Evolutionary conservation across 2,329 filamentous ascomycete genomes (phyloP).

Genomic region (Neofusicoccum ribis): DNA sequence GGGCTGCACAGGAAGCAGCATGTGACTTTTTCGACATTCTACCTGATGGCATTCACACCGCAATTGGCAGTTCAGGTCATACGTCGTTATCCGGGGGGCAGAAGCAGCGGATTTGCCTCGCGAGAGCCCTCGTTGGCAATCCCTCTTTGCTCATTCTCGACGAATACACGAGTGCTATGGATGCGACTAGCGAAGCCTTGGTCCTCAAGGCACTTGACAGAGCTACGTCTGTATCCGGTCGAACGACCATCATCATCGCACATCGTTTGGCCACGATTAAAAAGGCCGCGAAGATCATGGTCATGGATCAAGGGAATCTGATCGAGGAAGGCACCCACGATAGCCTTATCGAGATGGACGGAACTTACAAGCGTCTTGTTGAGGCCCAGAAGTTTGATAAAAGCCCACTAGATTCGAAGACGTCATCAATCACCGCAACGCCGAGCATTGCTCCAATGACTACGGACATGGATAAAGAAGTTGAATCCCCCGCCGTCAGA

Average conservation of each 20-base stretch:
- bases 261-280: slow-evolving; percentile 39
- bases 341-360: slow-evolving; percentile 28
- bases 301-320: slow-evolving; percentile 36
- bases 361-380: slow-evolving; percentile 35
- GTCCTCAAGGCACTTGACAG: slow-evolving; percentile 37
- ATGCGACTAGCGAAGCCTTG: slow-evolving; percentile 33
- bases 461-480: slow-evolving; percentile 7
- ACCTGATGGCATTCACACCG: slow-evolving; percentile 36
- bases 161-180: slow-evolving; percentile 39
- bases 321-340: slow-evolving; percentile 36
- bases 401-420: slow-evolving; percentile 22
- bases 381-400: slow-evolving; percentile 38
- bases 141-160: slow-evolving; percentile 37
- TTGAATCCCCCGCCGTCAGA: not conserved
- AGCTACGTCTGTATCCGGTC: slow-evolving; percentile 28
- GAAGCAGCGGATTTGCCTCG: slow-evolving; percentile 41
- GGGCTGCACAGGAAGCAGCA: slow-evolving; percentile 63
- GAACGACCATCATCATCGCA: slow-evolving; percentile 40
- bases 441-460: slow-evolving; percentile 15
- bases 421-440: slow-evolving; percentile 10
- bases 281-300: slow-evolving; percentile 39
- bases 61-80: slow-evolving; percentile 47
- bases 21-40: slow-evolving; percentile 54
- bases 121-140: slow-evolving; percentile 35
- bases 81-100: slow-evolving; percentile 40